Base-by-base conservation (phyloP, 768 basidiomycete genomes). In the Cubamyces sp. region DNA sequence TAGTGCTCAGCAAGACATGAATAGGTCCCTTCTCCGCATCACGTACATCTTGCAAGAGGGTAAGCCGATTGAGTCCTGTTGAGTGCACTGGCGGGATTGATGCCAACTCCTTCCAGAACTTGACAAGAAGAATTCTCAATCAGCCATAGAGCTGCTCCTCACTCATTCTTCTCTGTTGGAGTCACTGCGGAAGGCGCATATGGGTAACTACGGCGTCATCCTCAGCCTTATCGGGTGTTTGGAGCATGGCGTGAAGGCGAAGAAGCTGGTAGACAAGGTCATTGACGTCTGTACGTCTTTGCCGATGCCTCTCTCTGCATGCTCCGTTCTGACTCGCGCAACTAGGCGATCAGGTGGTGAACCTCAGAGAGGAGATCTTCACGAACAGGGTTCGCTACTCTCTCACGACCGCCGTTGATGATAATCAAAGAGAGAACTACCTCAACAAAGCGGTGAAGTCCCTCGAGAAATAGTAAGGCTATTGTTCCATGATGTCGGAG, bases 181-280 rank as follows among this genome's bases (percentile, higher is more conserved):
- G 57, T 91, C 87, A 69, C 79, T 97, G 15, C 87, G 94, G 48
- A 96, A 90, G 69, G 96, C 96, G 1, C 85, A 96, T 65, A 85
- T 89, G 80, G 97, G 97, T 46, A 94, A 91, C 66, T 99, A 97
- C 71, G 87, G 94, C 52, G 79, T 96, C 43, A 88, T 99, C 42
- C 83, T 98, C 30, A 94, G 93, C 70, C 81, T 99, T 48, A 80
- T 98, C 6, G 96, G 96, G n/a, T 94, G 90, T 67, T 76, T 99
- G 49, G 97, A 98, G 66, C 82, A 90, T 55, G 97, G 97, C 0
- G 74, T 87, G 37, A 84, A 85, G 66, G 84, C 88, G n/a, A 99
- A 99, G 79, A 86, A 79, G 57, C 81, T 98, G 2, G 96, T 96
- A 0, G 97, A 99, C 75, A 83, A 86, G 14, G 85, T 97, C 60